Conservation (phyloP, 768 basidiomycete genomes). For the Cyclocybe cylindracea region DNA sequence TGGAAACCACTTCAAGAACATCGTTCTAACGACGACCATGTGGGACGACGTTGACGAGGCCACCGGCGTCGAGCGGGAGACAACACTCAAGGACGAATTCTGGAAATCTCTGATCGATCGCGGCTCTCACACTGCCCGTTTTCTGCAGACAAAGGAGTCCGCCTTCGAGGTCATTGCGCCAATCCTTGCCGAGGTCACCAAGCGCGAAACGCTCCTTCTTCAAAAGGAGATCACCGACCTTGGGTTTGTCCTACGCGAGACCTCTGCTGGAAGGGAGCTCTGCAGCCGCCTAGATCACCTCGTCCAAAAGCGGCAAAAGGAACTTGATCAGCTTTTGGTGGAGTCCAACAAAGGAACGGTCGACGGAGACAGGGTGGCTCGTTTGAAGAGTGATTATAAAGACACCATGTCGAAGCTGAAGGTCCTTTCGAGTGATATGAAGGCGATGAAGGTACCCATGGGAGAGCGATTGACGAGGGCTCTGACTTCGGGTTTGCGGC, state of each 20-base stretch:
- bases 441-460: too few species aligned
- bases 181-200: not conserved
- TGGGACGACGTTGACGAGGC: slow-evolving; percentile 41
- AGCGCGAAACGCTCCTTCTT: slow-evolving; percentile 3
- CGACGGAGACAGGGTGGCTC: too few species aligned
- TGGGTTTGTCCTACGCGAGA: not conserved
- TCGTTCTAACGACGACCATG: slow-evolving; percentile 51
- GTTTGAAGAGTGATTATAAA: too few species aligned
- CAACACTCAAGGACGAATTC: slow-evolving; percentile 39
- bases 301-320: not conserved
- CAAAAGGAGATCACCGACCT: not conserved
- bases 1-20: slow-evolving; percentile 44
- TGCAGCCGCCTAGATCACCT: not conserved
- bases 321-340: too few species aligned
- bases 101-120: slow-evolving; percentile 44
- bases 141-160: slow-evolving; percentile 31
- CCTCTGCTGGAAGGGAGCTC: slow-evolving; percentile 3
- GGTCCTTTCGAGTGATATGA: too few species aligned
- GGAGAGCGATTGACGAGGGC: too few species aligned
- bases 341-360: too few species aligned
- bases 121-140: slow-evolving; percentile 39
- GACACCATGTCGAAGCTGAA: too few species aligned
- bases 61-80: slow-evolving; percentile 36
- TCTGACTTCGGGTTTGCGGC: too few species aligned
- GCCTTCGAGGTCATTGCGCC: slow-evolving; percentile 36